These are phyloP conservation scores for Fusarium pininemorale DNA, from an alignment of 2,329 filamentous ascomycete species.

Conservation along the genomic window DNA sequence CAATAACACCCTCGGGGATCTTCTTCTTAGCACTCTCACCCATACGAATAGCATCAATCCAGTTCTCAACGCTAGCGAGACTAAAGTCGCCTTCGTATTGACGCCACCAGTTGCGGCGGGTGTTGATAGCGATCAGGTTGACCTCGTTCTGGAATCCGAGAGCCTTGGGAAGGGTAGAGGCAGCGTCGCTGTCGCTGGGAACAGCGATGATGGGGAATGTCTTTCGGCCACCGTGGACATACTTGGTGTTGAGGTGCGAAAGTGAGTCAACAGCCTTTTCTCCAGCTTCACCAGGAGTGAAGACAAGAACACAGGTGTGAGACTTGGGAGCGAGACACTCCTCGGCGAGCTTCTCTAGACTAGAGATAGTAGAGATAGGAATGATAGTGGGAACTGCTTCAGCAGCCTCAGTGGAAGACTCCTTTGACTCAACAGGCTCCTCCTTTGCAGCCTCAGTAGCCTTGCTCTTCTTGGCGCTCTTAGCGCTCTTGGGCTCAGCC, in stretches of 20 bases:
- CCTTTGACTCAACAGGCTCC: conserved; percentile 37
- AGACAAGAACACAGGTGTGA: conserved; percentile 82
- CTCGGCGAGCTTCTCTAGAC: conserved; percentile 70
- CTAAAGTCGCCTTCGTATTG: conserved; percentile 72
- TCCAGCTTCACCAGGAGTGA: conserved; percentile 67
- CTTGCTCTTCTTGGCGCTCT: conserved; percentile 44
- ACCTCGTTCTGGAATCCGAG: conserved; percentile 70
- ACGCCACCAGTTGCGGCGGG: conserved; percentile 86
- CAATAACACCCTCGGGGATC: conserved; percentile 70
- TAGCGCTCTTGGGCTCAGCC: conserved; percentile 47
- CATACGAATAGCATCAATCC: conserved; percentile 92
- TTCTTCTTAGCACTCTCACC: conserved; percentile 85
- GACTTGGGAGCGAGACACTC: conserved; percentile 80
- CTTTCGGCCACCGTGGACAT: conserved; percentile 70
- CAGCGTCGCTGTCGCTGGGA: conserved; percentile 57
- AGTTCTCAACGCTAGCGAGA: conserved; percentile 74
- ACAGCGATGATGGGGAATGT: conserved; percentile 88
- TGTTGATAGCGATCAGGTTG: conserved; percentile 84
- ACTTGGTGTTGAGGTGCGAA: conserved; percentile 79
- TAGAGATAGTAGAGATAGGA: conserved; percentile 72
- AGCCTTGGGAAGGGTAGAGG: conserved; percentile 54
- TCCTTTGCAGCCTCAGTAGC: conserved; percentile 45
- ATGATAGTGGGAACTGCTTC: conserved; percentile 56
- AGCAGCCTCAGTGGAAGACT: conserved; percentile 31
- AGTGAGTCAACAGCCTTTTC: conserved; percentile 70